Conservation (phyloP, 495 filamentous ascomycete genomes). For the Bombardia bombarda region DNA sequence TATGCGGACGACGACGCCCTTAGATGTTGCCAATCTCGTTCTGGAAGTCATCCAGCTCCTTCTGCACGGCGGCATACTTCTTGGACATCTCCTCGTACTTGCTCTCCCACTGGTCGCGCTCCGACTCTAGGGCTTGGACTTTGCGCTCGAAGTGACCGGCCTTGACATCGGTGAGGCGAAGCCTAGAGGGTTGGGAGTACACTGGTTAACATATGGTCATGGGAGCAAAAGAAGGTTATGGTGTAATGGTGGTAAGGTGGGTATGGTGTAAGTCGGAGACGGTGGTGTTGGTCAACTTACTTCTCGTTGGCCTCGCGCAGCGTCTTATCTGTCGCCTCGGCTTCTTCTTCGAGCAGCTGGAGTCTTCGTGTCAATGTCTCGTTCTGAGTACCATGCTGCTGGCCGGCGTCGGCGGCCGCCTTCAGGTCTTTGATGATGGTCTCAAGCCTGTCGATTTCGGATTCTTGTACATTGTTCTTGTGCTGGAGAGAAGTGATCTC, state of each 20-base stretch:
- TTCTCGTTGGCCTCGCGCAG: constrained; percentile 96
- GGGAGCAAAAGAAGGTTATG: neutral
- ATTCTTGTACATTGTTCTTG: constrained; percentile 82
- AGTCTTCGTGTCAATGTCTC: constrained; percentile 85
- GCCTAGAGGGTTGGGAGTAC: constrained; percentile 42
- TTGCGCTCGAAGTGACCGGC: constrained; percentile 99
- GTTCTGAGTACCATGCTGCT: constrained; percentile 70
- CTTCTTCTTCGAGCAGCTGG: constrained; percentile 95
- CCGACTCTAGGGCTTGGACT: constrained; percentile 86
- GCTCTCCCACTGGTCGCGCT: constrained; percentile 84
- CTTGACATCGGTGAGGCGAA: constrained; percentile 97
- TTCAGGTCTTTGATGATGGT: constrained; percentile 67
- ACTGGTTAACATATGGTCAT: constrained; percentile 11
- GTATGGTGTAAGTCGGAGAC: neutral
- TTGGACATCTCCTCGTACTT: constrained; percentile 95
- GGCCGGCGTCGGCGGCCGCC: constrained; percentile 62
- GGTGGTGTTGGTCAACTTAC: constrained; percentile 46
- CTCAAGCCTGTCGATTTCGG: constrained; percentile 87
- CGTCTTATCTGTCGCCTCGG: constrained; percentile 88
- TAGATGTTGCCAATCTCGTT: constrained; percentile 86
- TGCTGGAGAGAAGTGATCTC: constrained; percentile 92
- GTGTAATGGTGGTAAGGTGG: neutral
- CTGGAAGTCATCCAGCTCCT: constrained; percentile 86
- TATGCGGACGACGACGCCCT: too few relatives aligned
- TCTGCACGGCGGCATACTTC: constrained; percentile 77